Base-by-base conservation (phyloP, 1,139 yeast genomes). In the Lodderomyces elongisporus region DNA sequence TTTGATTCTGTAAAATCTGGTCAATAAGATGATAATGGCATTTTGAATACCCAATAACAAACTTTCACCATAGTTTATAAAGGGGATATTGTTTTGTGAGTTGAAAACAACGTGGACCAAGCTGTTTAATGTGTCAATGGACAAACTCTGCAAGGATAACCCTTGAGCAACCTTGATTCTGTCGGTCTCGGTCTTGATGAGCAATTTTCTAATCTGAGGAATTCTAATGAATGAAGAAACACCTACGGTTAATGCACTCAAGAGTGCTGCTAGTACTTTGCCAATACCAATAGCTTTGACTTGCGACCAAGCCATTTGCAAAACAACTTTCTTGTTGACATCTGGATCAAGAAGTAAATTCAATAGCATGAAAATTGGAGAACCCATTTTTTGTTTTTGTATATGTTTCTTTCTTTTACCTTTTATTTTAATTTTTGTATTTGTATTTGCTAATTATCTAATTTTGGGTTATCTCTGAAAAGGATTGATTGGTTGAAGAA, bases 31-130 rank as follows among this genome's bases (percentile, higher is more conserved):
- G 25, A 68, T 58, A 15, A 51, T 59, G 6, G 58, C 52, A 43
- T 68, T 66, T 41, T 68, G 74, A 14, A 66, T 36, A 2, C 71
- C 72, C 30, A 67, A 44, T 26, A 67, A 52, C 28, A 62, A 46
- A 21, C 67, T 54, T 44, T 68, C 74, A 5, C 74, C 74, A 43
- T 67, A 68, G 35, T 60, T 59, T 33, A 64, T 49, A 39, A 68
- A 68, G 31, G 60, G 53, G 35, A 60, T 62, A 17, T 54, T 45
- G 37, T 57, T 56, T 32, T 63, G 69, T 26, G 49, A 41, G 43
- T 67, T 66, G 51, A 65, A 68, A 14, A 62, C 49, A 27, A 64
- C 66, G 45, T 67, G 73, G 31, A 66, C 52, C 45, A 66, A 58
- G 31, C 66, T 60, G 39, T 58, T 58, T 41, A 65, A 48, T 1